These are phyloP conservation scores for Nitzschia putrida DNA, from an alignment of 108 stramenopile genomes.

Conservation along the genomic window DNA sequence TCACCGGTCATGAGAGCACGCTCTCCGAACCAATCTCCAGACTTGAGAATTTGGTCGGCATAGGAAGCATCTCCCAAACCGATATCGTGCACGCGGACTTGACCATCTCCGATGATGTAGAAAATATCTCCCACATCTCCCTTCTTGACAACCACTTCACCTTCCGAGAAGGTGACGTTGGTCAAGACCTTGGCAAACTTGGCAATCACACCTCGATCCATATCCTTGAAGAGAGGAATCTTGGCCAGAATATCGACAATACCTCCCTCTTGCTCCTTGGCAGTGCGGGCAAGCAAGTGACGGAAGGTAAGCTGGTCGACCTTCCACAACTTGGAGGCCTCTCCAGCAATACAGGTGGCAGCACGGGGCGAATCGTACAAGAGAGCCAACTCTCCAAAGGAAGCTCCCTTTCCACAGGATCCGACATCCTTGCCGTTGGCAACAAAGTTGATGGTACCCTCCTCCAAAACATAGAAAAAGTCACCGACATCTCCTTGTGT, in stretches of 20 bases:
- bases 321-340: slow-evolving; percentile 51
- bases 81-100: slow-evolving; percentile 85
- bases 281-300: slow-evolving; percentile 63
- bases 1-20: slow-evolving; percentile 87
- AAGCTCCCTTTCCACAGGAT: slow-evolving; percentile 51
- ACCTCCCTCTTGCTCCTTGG: slow-evolving; percentile 42
- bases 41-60: slow-evolving; percentile 77
- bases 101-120: slow-evolving; percentile 81
- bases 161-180: slow-evolving; percentile 72
- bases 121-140: slow-evolving; percentile 77
- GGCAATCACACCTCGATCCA: slow-evolving; percentile 35
- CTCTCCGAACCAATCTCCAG: slow-evolving; percentile 88
- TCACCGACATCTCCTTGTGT: slow-evolving; percentile 86
- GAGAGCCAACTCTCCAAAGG: slow-evolving; percentile 93
- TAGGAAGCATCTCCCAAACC: slow-evolving; percentile 76
- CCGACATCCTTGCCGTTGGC: slow-evolving; percentile 75
- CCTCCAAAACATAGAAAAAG: slow-evolving; percentile 82
- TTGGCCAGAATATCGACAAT: slow-evolving; percentile 46
- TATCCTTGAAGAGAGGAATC: slow-evolving; percentile 69
- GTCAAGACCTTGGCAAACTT: slow-evolving; percentile 61
- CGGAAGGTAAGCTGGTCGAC: slow-evolving; percentile 83
- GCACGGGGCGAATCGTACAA: slow-evolving; percentile 93
- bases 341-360: slow-evolving; percentile 77
- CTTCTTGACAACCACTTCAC: slow-evolving; percentile 77
- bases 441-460: slow-evolving; percentile 61